These are phyloP conservation scores for Triticum urartu DNA, from an alignment of 176 grass and related monocot genomes.

Conservation along the genomic window DNA sequence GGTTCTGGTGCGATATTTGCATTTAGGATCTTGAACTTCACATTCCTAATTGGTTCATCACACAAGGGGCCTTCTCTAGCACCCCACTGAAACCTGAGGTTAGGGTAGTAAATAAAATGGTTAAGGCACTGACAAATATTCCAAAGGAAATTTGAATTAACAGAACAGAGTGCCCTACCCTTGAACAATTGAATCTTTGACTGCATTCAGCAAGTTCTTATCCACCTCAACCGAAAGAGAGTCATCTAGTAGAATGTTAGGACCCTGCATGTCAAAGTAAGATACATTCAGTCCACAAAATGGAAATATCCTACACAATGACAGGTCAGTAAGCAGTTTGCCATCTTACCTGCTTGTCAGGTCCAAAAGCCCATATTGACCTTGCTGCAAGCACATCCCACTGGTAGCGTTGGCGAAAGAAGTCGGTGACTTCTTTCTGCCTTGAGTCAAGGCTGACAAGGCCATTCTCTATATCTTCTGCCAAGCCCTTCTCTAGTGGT, in stretches of 20 bases:
- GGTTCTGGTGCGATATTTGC: slow-evolving; percentile 87
- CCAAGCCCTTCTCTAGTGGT: slow-evolving; percentile 88
- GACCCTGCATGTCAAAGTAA: slow-evolving; percentile 52
- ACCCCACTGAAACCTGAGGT: slow-evolving; percentile 92
- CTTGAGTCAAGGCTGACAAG: slow-evolving; percentile 89
- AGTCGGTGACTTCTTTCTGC: slow-evolving; percentile 96
- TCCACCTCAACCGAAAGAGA: slow-evolving; percentile 95
- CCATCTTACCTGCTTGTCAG: slow-evolving; percentile 78
- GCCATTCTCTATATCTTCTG: slow-evolving; percentile 97
- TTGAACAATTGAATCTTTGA: slow-evolving; percentile 97
- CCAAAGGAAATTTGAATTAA: slow-evolving; percentile 12
- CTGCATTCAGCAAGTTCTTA: slow-evolving; percentile 81
- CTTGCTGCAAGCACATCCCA: slow-evolving; percentile 98
- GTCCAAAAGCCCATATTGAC: slow-evolving; percentile 95
- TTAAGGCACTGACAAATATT: slow-evolving; percentile 19
- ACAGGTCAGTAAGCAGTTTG: slow-evolving; percentile 6
- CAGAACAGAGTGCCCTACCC: slow-evolving; percentile 49
- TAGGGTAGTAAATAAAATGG: slow-evolving; percentile 25
- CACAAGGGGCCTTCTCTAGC: slow-evolving; percentile 97
- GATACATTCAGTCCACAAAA: slow-evolving; percentile 14
- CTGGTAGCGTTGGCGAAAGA: slow-evolving; percentile 93
- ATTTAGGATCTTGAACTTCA: slow-evolving; percentile 97
- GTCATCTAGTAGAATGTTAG: slow-evolving; percentile 94
- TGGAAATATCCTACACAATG: background rate
- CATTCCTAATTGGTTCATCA: slow-evolving; percentile 96